Conservation (phyloP, 169 alveolate species). For the Plasmodium knowlesi region DNA sequence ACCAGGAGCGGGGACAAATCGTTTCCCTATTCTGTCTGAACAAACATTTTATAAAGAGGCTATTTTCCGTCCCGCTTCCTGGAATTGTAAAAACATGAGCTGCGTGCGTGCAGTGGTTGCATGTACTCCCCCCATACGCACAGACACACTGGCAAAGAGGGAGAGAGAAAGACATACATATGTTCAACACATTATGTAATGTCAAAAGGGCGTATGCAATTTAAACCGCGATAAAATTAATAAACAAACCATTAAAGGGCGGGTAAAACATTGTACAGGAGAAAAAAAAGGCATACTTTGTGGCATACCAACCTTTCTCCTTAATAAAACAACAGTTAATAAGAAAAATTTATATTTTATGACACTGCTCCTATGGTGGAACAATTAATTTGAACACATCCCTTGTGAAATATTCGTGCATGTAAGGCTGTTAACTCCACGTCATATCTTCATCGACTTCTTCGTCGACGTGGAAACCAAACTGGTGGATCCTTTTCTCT, state of each 20-base stretch:
- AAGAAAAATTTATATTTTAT: background rate
- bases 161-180: background rate
- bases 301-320: background rate
- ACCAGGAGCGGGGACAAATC: background rate
- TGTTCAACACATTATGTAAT: background rate
- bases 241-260: background rate
- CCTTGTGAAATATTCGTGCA: background rate
- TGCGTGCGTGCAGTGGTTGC: background rate
- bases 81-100: background rate
- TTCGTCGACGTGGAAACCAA: slow-evolving; percentile 28
- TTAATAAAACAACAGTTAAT: background rate
- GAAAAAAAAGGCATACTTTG: background rate
- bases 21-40: background rate
- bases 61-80: background rate
- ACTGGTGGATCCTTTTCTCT: slow-evolving; percentile 36
- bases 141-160: background rate
- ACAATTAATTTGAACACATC: background rate
- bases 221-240: background rate
- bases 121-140: background rate
- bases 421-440: background rate
- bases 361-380: background rate
- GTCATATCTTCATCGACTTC: slow-evolving; percentile 35
- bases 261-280: background rate
- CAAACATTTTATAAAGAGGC: background rate
- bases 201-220: background rate